Evolutionary conservation across 331 rosid genomes (phyloP).

Genomic region (Pyracantha coccinea): DNA sequence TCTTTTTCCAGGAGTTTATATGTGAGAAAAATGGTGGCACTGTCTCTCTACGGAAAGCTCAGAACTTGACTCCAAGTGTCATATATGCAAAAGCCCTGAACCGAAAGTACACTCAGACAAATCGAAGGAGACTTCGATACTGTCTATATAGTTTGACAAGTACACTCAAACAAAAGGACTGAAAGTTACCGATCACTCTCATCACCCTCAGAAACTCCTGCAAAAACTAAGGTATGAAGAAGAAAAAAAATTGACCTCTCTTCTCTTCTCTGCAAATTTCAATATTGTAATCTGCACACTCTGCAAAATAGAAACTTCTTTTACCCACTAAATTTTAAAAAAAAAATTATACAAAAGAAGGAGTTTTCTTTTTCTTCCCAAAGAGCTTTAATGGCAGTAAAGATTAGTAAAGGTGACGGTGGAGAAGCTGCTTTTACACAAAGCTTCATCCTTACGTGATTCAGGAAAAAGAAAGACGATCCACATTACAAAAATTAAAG

Average conservation of each 20-base stretch:
- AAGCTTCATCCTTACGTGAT: conserved; percentile 67
- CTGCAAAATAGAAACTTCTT: not conserved
- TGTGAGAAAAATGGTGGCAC: not conserved
- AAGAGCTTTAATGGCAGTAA: conserved; percentile 1
- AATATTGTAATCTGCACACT: too few relatives aligned
- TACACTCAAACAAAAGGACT: too few relatives aligned
- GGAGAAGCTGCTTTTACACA: conserved; percentile 49
- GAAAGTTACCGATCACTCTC: not conserved
- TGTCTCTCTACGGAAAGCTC: not conserved
- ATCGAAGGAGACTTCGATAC: not conserved
- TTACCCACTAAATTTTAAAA: not conserved
- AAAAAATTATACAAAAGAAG: not conserved
- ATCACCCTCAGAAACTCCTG: not conserved
- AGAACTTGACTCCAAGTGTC: not conserved
- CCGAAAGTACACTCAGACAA: conserved; percentile 1
- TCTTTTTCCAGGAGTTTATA: not conserved
- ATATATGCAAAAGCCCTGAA: conserved; percentile 2
- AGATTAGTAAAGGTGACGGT: conserved; percentile 41
- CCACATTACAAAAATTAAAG: conserved; percentile 14
- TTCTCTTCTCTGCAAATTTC: not conserved
- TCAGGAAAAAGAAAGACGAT: conserved; percentile 44
- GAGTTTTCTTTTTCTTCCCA: not conserved
- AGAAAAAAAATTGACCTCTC: not conserved
- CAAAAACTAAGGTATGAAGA: not conserved
- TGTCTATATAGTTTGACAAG: too few relatives aligned